These are phyloP conservation scores for Ziziphus jujuba DNA, from an alignment of 306 rosid species.

Conservation along the genomic window DNA sequence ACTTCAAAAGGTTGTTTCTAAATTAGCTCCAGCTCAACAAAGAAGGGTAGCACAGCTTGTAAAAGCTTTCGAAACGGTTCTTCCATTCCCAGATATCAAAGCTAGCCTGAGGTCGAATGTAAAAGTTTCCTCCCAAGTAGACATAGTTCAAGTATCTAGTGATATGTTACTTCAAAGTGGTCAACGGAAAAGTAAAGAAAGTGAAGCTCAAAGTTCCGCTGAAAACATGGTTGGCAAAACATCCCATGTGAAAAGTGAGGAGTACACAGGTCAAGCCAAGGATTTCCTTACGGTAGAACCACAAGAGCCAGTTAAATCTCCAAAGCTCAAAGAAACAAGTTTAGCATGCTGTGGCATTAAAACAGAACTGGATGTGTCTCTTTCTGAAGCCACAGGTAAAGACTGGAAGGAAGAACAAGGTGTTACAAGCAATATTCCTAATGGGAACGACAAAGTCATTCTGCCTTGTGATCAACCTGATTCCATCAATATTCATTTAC, in stretches of 20 bases:
- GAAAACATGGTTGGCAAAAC: constrained; percentile 28
- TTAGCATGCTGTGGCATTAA: constrained; percentile 13
- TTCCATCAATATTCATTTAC: constrained; percentile 18
- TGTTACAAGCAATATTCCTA: constrained; percentile 19
- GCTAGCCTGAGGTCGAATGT: constrained; percentile 24
- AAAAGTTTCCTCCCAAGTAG: constrained; percentile 29
- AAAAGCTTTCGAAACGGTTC: constrained; percentile 79
- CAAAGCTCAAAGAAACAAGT: constrained; percentile 24
- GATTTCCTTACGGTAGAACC: constrained; percentile 28
- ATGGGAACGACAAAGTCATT: constrained; percentile 23
- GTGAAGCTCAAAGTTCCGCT: constrained; percentile 14
- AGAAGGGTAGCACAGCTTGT: constrained; percentile 66
- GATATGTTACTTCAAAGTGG: constrained; percentile 21
- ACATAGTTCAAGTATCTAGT: constrained; percentile 33
- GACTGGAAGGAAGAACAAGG: constrained; percentile 27
- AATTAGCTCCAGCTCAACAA: constrained; percentile 74
- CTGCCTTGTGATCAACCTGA: constrained; percentile 3
- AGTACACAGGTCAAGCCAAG: constrained; percentile 18
- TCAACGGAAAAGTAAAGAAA: constrained; percentile 28
- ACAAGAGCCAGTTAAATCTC: constrained; percentile 20
- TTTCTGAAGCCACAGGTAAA: constrained; percentile 27
- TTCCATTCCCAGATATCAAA: constrained; percentile 53
- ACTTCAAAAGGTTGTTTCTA: constrained; percentile 76
- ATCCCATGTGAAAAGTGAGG: constrained; percentile 19
- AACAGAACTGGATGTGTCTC: constrained; percentile 2